Evolutionary conservation across 2,329 filamentous ascomycete species (phyloP), one percentile per base, ranked within the genome.

Genomic region (Xylaria sp.): DNA sequence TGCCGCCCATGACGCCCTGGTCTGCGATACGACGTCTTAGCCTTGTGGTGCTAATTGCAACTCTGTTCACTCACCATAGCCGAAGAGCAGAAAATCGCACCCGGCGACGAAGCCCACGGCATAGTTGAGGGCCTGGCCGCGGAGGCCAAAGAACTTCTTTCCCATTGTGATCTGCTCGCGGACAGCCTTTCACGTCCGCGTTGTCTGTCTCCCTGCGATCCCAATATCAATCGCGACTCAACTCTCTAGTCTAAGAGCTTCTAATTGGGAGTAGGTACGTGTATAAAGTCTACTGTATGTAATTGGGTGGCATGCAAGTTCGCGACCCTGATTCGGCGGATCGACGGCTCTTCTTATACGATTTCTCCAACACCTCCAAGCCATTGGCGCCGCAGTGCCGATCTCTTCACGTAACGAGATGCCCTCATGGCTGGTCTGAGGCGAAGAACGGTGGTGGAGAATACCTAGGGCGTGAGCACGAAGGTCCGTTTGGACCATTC

Each of bases 1-100:
- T 88, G 65, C 90, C 90, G 54, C 90, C 92, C 85, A 92, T 93
- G 9, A 93, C 90, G 76, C 91, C 89, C 79, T 92, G 90, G 78
- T 93, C 91, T 90, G 19, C 17, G 19, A 34, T 11, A 17, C 19
- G 19, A 39, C 12, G 47, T 54, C 7, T 70, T 60, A 67, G 70
- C n/a, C 47, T 60, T 30, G 8, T 12, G 24, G 24, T 42, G 36
- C 39, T 11, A 34, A 42, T 42, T 24, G 6, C 12, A 53, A 30
- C 27, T 30, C 8, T 39, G 59, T 48, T 58, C 39, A 57, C 79
- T 59, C 78, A 87, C 85, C 85, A 64, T 86, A 87, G 69, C 85
- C 85, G 71, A 87, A 86, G 27, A 87, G 88, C 71, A 92, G 82
- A 77, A 93, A 93, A 79, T 93, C 90, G 58, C 90, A 87, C 75